phyloP scores from a whole-genome alignment of 352 stramenopile species.

The Phytopythium aichiense region DNA sequence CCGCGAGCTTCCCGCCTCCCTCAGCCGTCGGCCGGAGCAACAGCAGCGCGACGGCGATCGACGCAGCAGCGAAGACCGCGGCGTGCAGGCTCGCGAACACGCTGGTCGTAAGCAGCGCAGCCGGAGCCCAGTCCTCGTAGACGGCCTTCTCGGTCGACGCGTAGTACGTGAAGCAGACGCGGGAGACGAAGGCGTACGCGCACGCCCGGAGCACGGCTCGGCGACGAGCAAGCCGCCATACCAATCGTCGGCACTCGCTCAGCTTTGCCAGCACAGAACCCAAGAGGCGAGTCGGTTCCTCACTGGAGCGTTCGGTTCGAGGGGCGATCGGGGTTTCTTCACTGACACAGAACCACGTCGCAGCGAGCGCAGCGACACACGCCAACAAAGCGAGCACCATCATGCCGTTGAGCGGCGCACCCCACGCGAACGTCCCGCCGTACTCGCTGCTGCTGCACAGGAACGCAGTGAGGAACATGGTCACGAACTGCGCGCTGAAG shows the following conservation, averaged over 20 bases:
- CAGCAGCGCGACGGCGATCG: slow-evolving; percentile 21
- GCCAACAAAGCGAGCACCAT: slow-evolving; percentile 31
- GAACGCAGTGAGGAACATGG: slow-evolving; percentile 40
- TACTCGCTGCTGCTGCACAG: slow-evolving; percentile 54
- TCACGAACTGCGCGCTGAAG: slow-evolving; percentile 32
- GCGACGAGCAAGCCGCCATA: slow-evolving; percentile 35
- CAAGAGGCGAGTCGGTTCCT: neutral
- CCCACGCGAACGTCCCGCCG: slow-evolving; percentile 48
- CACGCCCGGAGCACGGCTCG: slow-evolving; percentile 36
- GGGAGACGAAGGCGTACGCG: slow-evolving; percentile 36
- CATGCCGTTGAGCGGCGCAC: slow-evolving; percentile 38
- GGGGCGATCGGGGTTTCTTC: slow-evolving; percentile 16
- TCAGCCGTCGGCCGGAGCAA: slow-evolving; percentile 2
- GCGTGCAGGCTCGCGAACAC: slow-evolving; percentile 44
- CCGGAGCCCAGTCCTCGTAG: slow-evolving; percentile 50
- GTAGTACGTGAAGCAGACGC: slow-evolving; percentile 61
- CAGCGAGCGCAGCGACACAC: slow-evolving; percentile 12
- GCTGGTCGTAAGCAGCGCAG: slow-evolving; percentile 35
- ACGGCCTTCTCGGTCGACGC: slow-evolving; percentile 46
- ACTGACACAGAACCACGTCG: slow-evolving; percentile 33
- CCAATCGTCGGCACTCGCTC: slow-evolving; percentile 10
- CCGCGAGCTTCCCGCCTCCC: neutral
- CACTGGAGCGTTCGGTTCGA: neutral
- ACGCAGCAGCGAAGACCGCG: slow-evolving; percentile 33
- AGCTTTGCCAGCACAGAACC: neutral